Percentiles rank a stretch among this genome's conserved stretches.
These are phyloP conservation scores for Prunus yedoensis DNA, from an alignment of 331 rosid species.

Conservation along the genomic window DNA sequence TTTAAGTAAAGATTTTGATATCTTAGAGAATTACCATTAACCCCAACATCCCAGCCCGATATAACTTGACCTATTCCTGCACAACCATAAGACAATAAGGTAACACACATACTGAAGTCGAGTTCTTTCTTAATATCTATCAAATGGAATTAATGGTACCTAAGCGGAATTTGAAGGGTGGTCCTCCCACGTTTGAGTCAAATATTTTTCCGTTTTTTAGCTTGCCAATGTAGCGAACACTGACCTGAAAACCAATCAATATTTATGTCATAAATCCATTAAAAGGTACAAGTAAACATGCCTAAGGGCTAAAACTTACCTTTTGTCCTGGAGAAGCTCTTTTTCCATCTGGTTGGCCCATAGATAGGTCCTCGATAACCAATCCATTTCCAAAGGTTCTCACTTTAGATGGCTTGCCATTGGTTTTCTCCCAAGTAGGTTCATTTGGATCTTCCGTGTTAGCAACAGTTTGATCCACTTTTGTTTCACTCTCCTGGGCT, in stretches of 20 bases:
- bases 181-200: conserved; percentile 72
- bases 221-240: conserved; percentile 89
- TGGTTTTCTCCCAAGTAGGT: conserved; percentile 31
- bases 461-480: conserved; percentile 33
- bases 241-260: conserved; percentile 54
- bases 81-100: conserved; percentile 29
- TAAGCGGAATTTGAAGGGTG: conserved; percentile 82
- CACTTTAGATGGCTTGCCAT: conserved; percentile 60
- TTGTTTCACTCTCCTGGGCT: conserved; percentile 46
- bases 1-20: not conserved
- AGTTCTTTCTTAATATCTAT: not conserved
- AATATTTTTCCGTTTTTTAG: conserved; percentile 76
- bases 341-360: conserved; percentile 97
- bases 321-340: conserved; percentile 73
- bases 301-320: conserved; percentile 31
- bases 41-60: conserved; percentile 90
- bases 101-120: conserved; percentile 6
- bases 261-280: conserved; percentile 8
- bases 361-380: conserved; percentile 73
- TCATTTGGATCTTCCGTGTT: conserved; percentile 34
- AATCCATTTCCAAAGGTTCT: conserved; percentile 82
- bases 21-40: conserved; percentile 52
- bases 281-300: not conserved
- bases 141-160: conserved; percentile 40
- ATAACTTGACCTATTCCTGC: conserved; percentile 93